Base-by-base conservation (phyloP, 2,329 filamentous ascomycete genomes). In the Botrytis hyacinthi region DNA sequence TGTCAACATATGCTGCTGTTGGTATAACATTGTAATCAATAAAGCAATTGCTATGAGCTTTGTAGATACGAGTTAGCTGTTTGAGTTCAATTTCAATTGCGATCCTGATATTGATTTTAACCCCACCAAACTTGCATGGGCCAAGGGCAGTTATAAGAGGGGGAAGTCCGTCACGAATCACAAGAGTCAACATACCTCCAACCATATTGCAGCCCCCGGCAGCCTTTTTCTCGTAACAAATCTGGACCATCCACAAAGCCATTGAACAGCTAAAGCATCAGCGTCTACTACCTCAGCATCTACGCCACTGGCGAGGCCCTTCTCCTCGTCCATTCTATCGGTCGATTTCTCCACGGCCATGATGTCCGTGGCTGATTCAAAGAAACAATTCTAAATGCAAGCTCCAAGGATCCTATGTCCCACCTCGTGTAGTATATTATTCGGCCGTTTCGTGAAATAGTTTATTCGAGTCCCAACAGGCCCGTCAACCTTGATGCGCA, bases 1-100 rank as follows among this genome's bases (percentile, higher is more conserved):
- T 22, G 40, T n/a, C 54, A 69, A 42, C 69, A 26, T 26, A 32
- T 73, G 66, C 44, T 71, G 60, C 61, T 65, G 73, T 29, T 51
- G 42, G 29, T 73, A 57, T 29, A 70, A 10, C n/a, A 65, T 61
- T 20, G 67, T 66, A n/a, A 73, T 32, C n/a, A 73, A 57, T 20
- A 73, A 26, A 51, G 71, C 71, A 60, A 73, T 61, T 8, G 46
- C 71, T 69, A 69, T 51, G n/a, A 73, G 22, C 71, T 73, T 69
- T 26, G 32, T 5, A 32, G 42, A 61, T 10, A 32, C 42, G 12
- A 62, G 70, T 68, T 59, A 76, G 26, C 42, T 40, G 29, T n/a
- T 32, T 63, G n/a, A 65, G n/a, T 74, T 40, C 63, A 78, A 74
- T 54, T 77, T 75, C 75, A 77, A 60, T 4, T 60, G 59, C 46